Base-by-base conservation (phyloP, 2,329 filamentous ascomycete genomes). In the Alternaria sp. region DNA sequence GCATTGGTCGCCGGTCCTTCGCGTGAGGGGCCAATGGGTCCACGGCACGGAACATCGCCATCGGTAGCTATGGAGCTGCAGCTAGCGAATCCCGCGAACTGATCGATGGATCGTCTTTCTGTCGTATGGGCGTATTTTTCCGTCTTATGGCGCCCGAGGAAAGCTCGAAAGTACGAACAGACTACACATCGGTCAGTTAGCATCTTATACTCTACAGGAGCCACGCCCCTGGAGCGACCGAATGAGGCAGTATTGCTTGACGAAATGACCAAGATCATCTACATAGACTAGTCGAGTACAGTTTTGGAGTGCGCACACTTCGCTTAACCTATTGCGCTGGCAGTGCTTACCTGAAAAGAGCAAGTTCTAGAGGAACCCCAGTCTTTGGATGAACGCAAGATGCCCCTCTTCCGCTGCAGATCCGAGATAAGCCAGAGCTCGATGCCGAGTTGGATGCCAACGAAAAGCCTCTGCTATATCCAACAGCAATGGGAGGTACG, bases 271-370 rank as follows among this genome's bases (percentile, higher is more conserved):
- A 13, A 44, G 30, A 26, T n/a, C 17, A 26, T 49, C 25, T 21
- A 32, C 11, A 50, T 12, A 36, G 32, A 57, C 45, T 52, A 51
- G 28, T 43, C 23, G 49, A 36, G n/a, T 26, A 50, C 59, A 21
- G 61, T 21, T 36, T 13, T 59, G 49, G 54, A 58, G 40, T 50
- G 43, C 19, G 45, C 61, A 59, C 49, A 45, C 51, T 57, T 69
- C 61, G 63, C 64, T 70, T 72, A 68, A 15, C 23, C n/a, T 52
- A 32, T 44, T 40, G 44, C 15, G 43, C 32, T 57, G 58, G 52
- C 19, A 25, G 15, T 69, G 61, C 69, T 71, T 71, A 73, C 70
- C 70, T 66, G 57, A 56, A 64, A 36, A 44, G 32, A 64, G 62
- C 32, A 66, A 55, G 7, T 57, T 55, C 36, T 17, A 52, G 26